These are phyloP conservation scores for Nakaseomyces bracarensis DNA, from an alignment of 1,139 yeast species.

Conservation along the genomic window DNA sequence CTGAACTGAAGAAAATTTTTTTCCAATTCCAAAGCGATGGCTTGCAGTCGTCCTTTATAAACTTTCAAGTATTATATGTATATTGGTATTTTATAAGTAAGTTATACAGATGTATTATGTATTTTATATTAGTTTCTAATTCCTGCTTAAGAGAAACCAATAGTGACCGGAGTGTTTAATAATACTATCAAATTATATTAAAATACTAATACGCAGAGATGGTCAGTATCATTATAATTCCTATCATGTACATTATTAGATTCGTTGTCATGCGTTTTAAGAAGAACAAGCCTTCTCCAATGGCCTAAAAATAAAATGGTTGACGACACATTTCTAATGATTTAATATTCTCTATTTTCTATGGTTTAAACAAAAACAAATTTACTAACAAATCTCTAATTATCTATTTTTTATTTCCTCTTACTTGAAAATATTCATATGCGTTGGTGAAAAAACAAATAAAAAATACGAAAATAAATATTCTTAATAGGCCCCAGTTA, in stretches of 20 bases:
- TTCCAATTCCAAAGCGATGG: no score
- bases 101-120: not conserved
- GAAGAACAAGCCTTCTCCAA: not conserved
- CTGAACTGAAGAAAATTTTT: not conserved
- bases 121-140: not conserved
- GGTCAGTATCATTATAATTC: conserved; percentile 62
- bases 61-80: no score
- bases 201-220: conserved; percentile 79
- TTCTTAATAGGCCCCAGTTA: conserved; percentile 73
- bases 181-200: conserved; percentile 29
- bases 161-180: conserved; percentile 81
- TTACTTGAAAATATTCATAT: not conserved
- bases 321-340: not conserved
- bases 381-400: not conserved
- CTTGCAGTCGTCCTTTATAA: no score
- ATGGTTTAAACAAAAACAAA: not conserved
- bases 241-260: conserved; percentile 13
- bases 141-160: conserved; percentile 6
- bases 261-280: not conserved
- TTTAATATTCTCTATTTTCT: not conserved
- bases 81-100: not conserved
- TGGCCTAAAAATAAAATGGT: not conserved
- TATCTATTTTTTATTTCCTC: not conserved
- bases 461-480: not conserved
- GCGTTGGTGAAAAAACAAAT: no score